phyloP scores from a whole-genome alignment of 139 green algal genomes.

The Haematococcus sp. region DNA sequence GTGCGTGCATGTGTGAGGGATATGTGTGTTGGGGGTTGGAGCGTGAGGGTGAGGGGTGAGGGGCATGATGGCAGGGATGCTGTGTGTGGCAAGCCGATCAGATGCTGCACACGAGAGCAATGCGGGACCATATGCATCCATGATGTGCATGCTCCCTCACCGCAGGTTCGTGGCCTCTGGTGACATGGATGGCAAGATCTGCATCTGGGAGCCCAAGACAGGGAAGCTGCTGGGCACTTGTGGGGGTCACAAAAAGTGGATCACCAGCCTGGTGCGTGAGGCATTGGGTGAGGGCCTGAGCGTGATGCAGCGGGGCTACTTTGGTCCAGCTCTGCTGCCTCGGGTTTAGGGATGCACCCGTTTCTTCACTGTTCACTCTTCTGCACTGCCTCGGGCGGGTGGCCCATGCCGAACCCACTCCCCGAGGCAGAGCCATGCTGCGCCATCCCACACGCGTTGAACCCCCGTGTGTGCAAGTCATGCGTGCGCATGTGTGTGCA shows the following conservation, averaged over 20 bases:
- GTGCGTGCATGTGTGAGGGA: too few relatives aligned
- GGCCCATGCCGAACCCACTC: too few relatives aligned
- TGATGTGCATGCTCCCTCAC: not conserved
- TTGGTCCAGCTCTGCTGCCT: too few relatives aligned
- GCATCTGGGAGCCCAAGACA: conserved; percentile 81
- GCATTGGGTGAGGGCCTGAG: not conserved
- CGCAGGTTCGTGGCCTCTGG: conserved; percentile 67
- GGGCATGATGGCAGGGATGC: not conserved
- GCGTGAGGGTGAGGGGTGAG: not conserved
- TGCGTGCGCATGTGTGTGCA: not conserved
- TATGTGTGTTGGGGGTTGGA: not conserved
- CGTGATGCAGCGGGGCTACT: not conserved
- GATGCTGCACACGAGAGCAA: too few relatives aligned
- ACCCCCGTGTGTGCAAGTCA: too few relatives aligned
- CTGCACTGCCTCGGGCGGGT: too few relatives aligned
- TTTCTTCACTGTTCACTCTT: not conserved
- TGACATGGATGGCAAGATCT: conserved; percentile 82
- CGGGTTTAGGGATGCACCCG: not conserved
- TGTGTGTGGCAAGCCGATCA: too few relatives aligned
- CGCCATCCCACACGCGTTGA: too few relatives aligned
- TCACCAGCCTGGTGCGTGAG: conserved; percentile 70
- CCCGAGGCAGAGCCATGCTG: too few relatives aligned
- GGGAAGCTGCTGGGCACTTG: conserved; percentile 63
- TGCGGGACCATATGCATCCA: too few relatives aligned
- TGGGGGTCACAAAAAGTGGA: conserved; percentile 91